These are phyloP conservation scores for Quillaja saponaria DNA, from an alignment of 306 rosid genomes.

Conservation along the genomic window DNA sequence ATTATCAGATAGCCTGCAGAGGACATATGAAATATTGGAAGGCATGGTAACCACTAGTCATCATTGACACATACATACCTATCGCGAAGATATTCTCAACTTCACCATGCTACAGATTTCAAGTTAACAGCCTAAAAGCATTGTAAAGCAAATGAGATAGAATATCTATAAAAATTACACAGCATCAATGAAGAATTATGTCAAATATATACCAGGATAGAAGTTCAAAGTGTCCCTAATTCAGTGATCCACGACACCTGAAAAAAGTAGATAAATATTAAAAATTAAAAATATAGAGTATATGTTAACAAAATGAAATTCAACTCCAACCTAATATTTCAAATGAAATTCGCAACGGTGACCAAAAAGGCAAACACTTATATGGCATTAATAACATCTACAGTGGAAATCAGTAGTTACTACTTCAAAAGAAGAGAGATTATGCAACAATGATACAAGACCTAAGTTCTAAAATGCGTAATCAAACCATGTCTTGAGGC, in stretches of 20 bases:
- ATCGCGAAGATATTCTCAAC: too few relatives aligned
- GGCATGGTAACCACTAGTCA: too few relatives aligned
- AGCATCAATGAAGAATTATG: neutral
- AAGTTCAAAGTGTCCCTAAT: conserved; percentile 48
- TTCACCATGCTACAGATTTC: neutral
- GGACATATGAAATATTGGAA: too few relatives aligned
- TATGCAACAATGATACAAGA: too few relatives aligned
- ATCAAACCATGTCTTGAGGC: too few relatives aligned
- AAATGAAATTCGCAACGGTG: neutral
- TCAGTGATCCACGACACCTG: conserved; percentile 96
- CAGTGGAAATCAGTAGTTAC: too few relatives aligned
- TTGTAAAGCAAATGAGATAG: conserved; percentile 2
- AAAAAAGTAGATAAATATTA: conserved; percentile 26
- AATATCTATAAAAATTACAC: too few relatives aligned
- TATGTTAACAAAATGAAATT: conserved; percentile 1
- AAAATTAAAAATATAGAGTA: neutral
- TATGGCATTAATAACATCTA: neutral
- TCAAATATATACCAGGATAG: conserved; percentile 40
- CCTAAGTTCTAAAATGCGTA: too few relatives aligned
- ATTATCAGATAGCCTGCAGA: too few relatives aligned
- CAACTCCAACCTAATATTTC: neutral
- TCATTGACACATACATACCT: too few relatives aligned
- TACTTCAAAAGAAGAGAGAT: too few relatives aligned
- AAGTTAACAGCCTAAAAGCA: conserved; percentile 24
- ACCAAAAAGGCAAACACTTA: neutral